Evolutionary conservation across 2,329 filamentous ascomycete species (phyloP), one percentile per base, ranked within the genome.

Genomic region (Zasmidium angulare): DNA sequence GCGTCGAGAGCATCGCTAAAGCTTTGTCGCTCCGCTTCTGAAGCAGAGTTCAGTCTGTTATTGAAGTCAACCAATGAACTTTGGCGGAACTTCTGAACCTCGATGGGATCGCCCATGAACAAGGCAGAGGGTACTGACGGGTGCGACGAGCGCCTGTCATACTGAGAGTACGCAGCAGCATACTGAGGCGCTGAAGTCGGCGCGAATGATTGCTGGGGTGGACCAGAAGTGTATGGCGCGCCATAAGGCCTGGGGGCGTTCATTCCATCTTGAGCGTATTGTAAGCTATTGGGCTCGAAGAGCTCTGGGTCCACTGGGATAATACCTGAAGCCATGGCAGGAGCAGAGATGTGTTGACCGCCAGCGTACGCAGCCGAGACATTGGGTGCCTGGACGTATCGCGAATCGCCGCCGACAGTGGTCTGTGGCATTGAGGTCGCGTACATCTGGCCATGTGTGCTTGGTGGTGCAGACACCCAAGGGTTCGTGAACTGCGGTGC

Each of bases 1-100:
- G 93, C 93, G 74, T 97, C 93, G 58, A 98, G 86, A 24, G 91
- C 91, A 72, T 97, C 93, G 66, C 89, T 90, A 74, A 93, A 96
- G 68, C 87, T 89, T 68, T 88, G 82, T 56, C 83, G 81, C 52
- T 81, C 87, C 72, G 78, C 85, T 79, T 77, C 84, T 74, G 77
- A 80, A 26, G 71, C 67, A 53, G 84, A 77, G 66, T 78, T 80
- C 74, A 86, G 84, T 77, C 83, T 82, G 74, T 79, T 77, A 60
- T 63, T 66, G 76, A 83, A 81, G 84, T 89, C 85, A 87, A 87
- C 81, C 76, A 86, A 77, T 71, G 84, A 84, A 75, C 79, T 84
- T 77, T 82, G 85, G 74, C 79, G 84, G 70, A 83, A 73, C 64
- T 75, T 74, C 61, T 76, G 74, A 59, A 74, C 69, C 66, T 80